phyloP scores from a whole-genome alignment of 2,329 filamentous ascomycete species.

The Aspergillus fischeri region DNA sequence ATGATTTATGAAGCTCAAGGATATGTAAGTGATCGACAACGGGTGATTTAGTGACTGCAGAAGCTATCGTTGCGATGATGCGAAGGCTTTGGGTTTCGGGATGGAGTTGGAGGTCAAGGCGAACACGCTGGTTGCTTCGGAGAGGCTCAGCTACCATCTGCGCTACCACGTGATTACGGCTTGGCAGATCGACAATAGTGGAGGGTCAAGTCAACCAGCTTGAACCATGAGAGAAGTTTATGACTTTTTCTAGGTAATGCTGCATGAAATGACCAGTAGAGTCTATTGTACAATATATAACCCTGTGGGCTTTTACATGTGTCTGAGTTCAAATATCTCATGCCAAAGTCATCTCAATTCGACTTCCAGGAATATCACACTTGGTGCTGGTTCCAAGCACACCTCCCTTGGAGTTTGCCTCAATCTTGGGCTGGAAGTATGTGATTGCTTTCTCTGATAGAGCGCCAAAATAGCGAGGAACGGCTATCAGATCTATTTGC shows the following conservation, averaged over 20 bases:
- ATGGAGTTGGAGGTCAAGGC: slow-evolving; percentile 31
- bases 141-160: slow-evolving; percentile 20
- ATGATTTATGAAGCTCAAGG: slow-evolving; percentile 12
- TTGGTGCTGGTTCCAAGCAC: slow-evolving; percentile 26
- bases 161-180: slow-evolving; percentile 27
- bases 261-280: not conserved
- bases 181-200: slow-evolving; percentile 19
- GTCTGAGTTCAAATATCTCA: not conserved
- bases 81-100: slow-evolving; percentile 24
- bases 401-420: slow-evolving; percentile 2
- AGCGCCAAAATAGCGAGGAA: slow-evolving; percentile 35
- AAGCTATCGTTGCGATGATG: slow-evolving; percentile 25
- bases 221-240: not conserved
- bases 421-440: slow-evolving; percentile 23
- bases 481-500: slow-evolving; percentile 17
- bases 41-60: slow-evolving; percentile 20
- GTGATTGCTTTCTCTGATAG: slow-evolving; percentile 38
- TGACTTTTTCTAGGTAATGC: not conserved
- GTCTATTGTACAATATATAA: not conserved
- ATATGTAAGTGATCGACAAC: slow-evolving; percentile 12
- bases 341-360: slow-evolving; percentile 13
- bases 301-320: not conserved
- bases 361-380: slow-evolving; percentile 32
- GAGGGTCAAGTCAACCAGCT: not conserved
- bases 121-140: slow-evolving; percentile 34